phyloP scores from a whole-genome alignment of 495 filamentous ascomycete genomes.

The Hyaloscypha hepaticicola region DNA sequence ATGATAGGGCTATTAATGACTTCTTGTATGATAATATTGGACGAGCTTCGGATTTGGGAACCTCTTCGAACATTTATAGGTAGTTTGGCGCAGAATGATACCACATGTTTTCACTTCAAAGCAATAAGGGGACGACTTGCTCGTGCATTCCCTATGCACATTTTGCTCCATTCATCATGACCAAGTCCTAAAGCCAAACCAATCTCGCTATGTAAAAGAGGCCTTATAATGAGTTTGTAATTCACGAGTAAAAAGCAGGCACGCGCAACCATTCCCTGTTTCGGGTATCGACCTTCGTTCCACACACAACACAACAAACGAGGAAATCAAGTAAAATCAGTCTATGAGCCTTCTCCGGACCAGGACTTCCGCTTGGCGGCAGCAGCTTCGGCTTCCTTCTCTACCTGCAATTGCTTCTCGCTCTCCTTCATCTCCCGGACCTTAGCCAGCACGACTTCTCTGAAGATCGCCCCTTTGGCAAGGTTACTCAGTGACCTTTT shows the following conservation, averaged over 20 bases:
- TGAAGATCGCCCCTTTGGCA: conserved; percentile 89
- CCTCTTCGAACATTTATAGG: background rate
- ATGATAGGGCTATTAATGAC: no score
- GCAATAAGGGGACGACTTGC: background rate
- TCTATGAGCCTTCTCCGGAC: conserved; percentile 3
- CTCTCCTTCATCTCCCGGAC: conserved; percentile 89
- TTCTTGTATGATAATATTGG: background rate
- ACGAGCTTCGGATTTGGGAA: no score
- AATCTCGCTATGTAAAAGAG: background rate
- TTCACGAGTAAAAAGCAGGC: background rate
- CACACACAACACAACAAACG: background rate
- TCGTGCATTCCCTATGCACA: background rate
- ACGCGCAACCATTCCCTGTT: background rate
- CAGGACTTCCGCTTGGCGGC: conserved; percentile 41
- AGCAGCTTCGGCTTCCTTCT: conserved; percentile 51
- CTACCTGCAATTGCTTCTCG: conserved; percentile 70
- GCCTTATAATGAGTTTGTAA: background rate
- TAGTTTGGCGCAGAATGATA: background rate
- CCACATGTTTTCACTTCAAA: background rate
- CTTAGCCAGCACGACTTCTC: conserved; percentile 96
- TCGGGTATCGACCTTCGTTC: conserved; percentile 6
- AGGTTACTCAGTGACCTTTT: conserved; percentile 70
- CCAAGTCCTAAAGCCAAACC: background rate
- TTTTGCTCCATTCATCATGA: background rate
- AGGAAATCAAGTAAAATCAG: conserved; percentile 11